Evolutionary conservation across 345 rosid genomes (phyloP).

Genomic region (Fremontodendron californicum): DNA sequence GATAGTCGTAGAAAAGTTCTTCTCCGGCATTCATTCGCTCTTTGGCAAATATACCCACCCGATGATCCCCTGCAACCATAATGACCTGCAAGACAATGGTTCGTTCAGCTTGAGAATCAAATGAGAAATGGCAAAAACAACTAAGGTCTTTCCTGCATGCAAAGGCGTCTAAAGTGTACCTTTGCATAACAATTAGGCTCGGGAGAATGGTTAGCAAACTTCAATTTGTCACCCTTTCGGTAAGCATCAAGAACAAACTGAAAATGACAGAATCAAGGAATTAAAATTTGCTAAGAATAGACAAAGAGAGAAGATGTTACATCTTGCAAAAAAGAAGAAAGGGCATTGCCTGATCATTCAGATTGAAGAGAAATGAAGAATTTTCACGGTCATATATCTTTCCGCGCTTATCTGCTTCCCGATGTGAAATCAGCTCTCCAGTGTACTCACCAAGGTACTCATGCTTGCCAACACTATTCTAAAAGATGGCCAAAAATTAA

Average conservation of each 20-base stretch:
- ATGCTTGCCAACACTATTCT: constrained; percentile 93
- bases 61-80: constrained; percentile 94
- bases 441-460: constrained; percentile 99
- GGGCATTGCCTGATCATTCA: constrained; percentile 87
- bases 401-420: constrained; percentile 99
- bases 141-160: neutral
- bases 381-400: constrained; percentile 98
- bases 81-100: constrained; percentile 55
- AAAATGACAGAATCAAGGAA: constrained; percentile 23
- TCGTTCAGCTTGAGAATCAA: neutral
- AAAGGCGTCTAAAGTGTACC: constrained; percentile 39
- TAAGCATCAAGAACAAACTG: constrained; percentile 99
- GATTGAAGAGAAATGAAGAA: constrained; percentile 94
- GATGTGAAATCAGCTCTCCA: constrained; percentile 94
- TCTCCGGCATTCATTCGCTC: constrained; percentile 87
- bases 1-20: constrained; percentile 90
- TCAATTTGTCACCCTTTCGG: constrained; percentile 94
- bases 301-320: neutral
- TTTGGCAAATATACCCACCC: constrained; percentile 95
- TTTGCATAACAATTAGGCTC: constrained; percentile 98
- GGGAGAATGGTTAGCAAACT: constrained; percentile 96
- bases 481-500: constrained; percentile 22
- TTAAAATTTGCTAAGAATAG: neutral
- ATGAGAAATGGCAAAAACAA: neutral
- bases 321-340: neutral